phyloP scores from a whole-genome alignment of 257 asterid species.

The Voacanga thouarsii region DNA sequence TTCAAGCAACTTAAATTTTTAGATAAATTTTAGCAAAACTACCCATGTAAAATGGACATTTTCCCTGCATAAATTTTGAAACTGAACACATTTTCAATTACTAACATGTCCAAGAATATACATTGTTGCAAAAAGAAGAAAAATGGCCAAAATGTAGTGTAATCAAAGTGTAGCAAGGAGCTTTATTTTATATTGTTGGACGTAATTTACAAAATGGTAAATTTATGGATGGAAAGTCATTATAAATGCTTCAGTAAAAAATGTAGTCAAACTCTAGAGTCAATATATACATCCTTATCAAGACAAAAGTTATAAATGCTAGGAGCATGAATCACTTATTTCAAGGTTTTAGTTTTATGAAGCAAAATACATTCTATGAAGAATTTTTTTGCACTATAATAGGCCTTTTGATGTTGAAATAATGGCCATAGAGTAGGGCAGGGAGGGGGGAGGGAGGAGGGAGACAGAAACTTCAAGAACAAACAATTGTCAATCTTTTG shows the following conservation, averaged over 20 bases:
- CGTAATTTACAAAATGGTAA: conserved; percentile 50
- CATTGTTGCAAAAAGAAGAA: too few species aligned
- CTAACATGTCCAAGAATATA: too few species aligned
- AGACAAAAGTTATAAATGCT: neutral
- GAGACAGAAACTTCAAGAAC: neutral
- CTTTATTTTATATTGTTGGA: conserved; percentile 81
- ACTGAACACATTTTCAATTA: too few species aligned
- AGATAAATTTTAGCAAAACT: too few species aligned
- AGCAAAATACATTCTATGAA: too few species aligned
- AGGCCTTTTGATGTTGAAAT: neutral
- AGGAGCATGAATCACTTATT: neutral
- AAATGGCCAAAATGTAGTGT: too few species aligned
- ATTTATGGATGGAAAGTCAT: conserved; percentile 2
- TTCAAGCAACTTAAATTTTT: too few species aligned
- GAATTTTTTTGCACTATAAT: neutral
- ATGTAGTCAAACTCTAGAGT: neutral
- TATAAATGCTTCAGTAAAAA: neutral
- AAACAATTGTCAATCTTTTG: neutral
- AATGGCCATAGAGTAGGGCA: neutral
- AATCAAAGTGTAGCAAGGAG: conserved; percentile 75
- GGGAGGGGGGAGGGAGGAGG: too few species aligned
- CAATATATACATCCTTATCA: neutral
- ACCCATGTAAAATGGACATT: too few species aligned
- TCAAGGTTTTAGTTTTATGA: neutral
- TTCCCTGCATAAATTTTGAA: too few species aligned